A percentile compares a stretch with the other conserved stretches of the same genome.
Evolutionary conservation across 192 early-diverging fungal species (phyloP).

Genomic region (Podila minutissima): DNA sequence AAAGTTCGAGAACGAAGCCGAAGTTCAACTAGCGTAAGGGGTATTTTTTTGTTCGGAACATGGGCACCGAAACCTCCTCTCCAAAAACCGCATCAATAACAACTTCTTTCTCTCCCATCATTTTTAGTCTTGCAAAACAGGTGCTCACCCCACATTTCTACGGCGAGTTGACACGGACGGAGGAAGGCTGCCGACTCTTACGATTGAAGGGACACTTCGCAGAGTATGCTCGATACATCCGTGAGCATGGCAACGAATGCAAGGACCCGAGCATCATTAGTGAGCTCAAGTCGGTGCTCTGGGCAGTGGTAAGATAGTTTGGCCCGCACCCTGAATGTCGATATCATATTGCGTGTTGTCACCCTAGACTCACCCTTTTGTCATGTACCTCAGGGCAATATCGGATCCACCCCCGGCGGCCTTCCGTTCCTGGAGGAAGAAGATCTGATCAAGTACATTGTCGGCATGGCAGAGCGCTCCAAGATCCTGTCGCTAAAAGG

Average conservation of each 20-base stretch:
- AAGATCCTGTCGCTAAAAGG: constrained; percentile 78
- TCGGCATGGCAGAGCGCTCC: constrained; percentile 72
- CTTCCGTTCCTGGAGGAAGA: constrained; percentile 77
- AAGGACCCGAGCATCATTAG: constrained; percentile 51
- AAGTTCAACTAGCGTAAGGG: constrained; percentile 31
- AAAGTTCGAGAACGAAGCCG: constrained; percentile 37
- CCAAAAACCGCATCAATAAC: too few relatives aligned
- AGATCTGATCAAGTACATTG: constrained; percentile 77
- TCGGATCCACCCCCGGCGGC: constrained; percentile 74
- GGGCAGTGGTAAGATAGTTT: constrained; percentile 71
- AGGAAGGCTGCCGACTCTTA: constrained; percentile 74
- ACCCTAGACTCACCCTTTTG: neutral
- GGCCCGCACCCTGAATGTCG: too few relatives aligned
- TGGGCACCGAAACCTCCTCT: too few relatives aligned
- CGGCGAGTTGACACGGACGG: constrained; percentile 80
- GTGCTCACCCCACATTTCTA: constrained; percentile 77
- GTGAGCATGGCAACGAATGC: constrained; percentile 55
- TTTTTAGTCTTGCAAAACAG: constrained; percentile 29
- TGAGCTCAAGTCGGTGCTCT: constrained; percentile 77
- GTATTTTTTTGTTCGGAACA: neutral
- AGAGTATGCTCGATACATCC: constrained; percentile 68
- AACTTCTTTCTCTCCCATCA: neutral
- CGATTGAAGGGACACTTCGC: constrained; percentile 73
- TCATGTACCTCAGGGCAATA: constrained; percentile 66
- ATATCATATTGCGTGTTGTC: too few relatives aligned